Evolutionary conservation across 805 yeast species (phyloP), one percentile per base, ranked within the genome.

Genomic region (Saturnispora bothae): DNA sequence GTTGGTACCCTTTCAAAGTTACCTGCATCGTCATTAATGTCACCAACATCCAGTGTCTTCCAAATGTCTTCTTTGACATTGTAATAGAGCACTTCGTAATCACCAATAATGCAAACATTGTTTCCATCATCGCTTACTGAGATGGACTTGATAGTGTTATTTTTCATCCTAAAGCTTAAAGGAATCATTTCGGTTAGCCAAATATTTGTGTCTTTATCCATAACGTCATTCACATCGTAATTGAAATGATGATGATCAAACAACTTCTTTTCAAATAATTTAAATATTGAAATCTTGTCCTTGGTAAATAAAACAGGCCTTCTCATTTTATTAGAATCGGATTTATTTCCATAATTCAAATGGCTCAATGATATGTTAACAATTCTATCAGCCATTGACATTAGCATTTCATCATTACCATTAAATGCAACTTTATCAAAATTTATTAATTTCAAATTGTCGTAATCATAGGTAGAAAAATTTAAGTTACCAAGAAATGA

Each of bases 161-260:
- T 69, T 22, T 57, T 60, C 4, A 71, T 56, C 30, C 61, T 55
- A 43, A 72, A 73, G 17, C 54, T 47, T 3, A 66, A 50, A 1
- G 78, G 77, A 13, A 73, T 44, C 34, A 63, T 57, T 25, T 68
- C 59, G n/a, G 56, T 59, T 23, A 64, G 51, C 78, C 78, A 72
- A 13, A 63, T 54, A 36, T 59, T 56, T 1, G 68, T 60, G 34
- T 69, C 73, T 28, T 53, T 58, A 27, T 53, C 53, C 6, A 51
- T 51, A 2, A 51, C 37, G 28, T 47, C 48, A 25, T 44, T 36
- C 2, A 40, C 19, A 16, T 36, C 31, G 18, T 44, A 41, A 15
- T 49, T 48, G 26, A 44, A 42, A 50, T 60, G 46, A 52, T 62
- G 44, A 54, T 66, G 42, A 54, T 66, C 50, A 55, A 63, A 42